A percentile compares a stretch with the other conserved stretches of the same genome.
Conservation (phyloP, 768 basidiomycete genomes). For the Cyclocybe aegerita region DNA sequence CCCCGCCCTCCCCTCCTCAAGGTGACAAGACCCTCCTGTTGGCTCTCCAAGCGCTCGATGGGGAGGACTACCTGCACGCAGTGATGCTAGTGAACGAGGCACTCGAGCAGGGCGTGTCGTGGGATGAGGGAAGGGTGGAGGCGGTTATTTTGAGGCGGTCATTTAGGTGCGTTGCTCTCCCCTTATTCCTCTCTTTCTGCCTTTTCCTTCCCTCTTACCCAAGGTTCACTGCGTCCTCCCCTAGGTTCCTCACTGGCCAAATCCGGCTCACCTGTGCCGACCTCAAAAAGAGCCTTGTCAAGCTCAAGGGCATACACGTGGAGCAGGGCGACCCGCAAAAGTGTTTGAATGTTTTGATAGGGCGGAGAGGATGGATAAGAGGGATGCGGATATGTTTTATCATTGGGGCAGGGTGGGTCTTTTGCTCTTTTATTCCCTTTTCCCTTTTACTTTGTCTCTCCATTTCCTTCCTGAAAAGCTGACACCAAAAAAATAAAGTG, state of each 20-base stretch:
- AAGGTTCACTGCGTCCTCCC: background rate
- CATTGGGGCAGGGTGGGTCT: no score
- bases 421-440: no score
- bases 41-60: constrained; percentile 80
- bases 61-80: constrained; percentile 82
- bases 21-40: constrained; percentile 85
- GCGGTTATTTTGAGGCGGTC: constrained; percentile 93
- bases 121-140: constrained; percentile 73
- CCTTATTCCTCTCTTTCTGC: background rate
- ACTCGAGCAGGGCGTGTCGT: constrained; percentile 82
- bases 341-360: constrained; percentile 92
- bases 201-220: no score
- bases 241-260: constrained; percentile 86
- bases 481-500: no score
- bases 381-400: constrained; percentile 96
- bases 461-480: no score
- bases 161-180: constrained; percentile 77
- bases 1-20: constrained; percentile 71
- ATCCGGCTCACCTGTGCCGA: constrained; percentile 81
- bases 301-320: constrained; percentile 97
- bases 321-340: constrained; percentile 77
- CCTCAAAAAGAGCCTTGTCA: constrained; percentile 83
- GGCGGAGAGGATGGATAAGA: constrained; percentile 77
- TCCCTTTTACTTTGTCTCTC: no score
- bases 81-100: constrained; percentile 81